Base-by-base conservation (phyloP, 306 rosid species). In the Acacia acuminata region DNA sequence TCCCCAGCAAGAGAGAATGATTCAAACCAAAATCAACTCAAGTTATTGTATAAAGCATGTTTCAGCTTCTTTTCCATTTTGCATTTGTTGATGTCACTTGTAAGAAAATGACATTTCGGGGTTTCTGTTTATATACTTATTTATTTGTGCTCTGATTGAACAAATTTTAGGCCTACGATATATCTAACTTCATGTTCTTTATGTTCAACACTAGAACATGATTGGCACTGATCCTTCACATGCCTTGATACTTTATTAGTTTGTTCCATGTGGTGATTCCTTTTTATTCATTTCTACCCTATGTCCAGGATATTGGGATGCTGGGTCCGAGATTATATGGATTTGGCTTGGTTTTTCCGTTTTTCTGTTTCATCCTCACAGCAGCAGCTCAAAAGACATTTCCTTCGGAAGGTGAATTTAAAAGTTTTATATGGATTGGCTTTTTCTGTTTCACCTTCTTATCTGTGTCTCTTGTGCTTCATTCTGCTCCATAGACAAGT, bases 391-490 rank as follows among this genome's bases (percentile, higher is more conserved):
- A 80, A 22, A 48, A 14, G 77, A 90, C 92, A 64, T 80, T 90
- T 81, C 94, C 96, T 84, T 88, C 94, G 8, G 98, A 94, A 90
- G 97, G 98, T 94, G 69, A 87, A 4, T 63, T 75, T 63, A 25
- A 32, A 58, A 20, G 13, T 19, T 36, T 10, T 44, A 16, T 1
- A 32, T 42, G 20, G 44, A 58, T 50, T 73, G 38, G 50, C 45
- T 74, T 78, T 78, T 40, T 70, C 34, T 81, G 64, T 70, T 81
- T 77, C 32, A 44, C 24, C 58, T 69, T 65, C 75, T 73, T 69
- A 50, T 74, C 55, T 80, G 67, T 76, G 78, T 74, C 27, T 84
- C 75, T 76, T 75, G 44, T 27, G 34, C 65, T 71, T 50, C 75
- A 81, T 75, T 85, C 10, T 40, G 24, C 27, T 61, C 44, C 20